Percentiles rank a stretch among this genome's conserved stretches.
phyloP scores from a whole-genome alignment of 139 green algal genomes.

The Monoraphidium neglectum region DNA sequence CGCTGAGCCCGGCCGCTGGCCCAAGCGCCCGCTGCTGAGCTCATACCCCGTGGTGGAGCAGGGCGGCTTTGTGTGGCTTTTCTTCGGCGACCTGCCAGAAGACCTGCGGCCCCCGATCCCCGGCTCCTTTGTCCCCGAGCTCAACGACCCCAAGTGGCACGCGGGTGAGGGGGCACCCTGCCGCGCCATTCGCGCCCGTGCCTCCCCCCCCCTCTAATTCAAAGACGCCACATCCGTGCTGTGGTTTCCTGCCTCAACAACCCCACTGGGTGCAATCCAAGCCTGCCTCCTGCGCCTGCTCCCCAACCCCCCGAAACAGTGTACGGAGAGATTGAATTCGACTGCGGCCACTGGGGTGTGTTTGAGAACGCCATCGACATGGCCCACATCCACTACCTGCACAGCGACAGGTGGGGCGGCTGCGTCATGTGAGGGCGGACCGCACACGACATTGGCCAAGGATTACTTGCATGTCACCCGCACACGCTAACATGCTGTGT shows the following conservation, averaged over 20 bases:
- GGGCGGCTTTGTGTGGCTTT: conserved; percentile 88
- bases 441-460: too few species aligned
- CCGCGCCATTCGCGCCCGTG: too few species aligned
- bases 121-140: conserved; percentile 53
- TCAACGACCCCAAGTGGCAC: conserved; percentile 72
- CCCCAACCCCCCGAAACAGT: too few species aligned
- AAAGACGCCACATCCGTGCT: too few species aligned
- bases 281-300: neutral
- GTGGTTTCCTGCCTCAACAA: too few species aligned
- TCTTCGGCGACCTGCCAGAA: conserved; percentile 72
- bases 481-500: too few species aligned
- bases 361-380: conserved; percentile 93
- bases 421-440: too few species aligned
- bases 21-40: conserved; percentile 60
- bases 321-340: conserved; percentile 59
- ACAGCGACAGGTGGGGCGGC: conserved; percentile 75
- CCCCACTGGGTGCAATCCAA: too few species aligned
- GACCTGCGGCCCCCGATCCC: conserved; percentile 79
- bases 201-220: too few species aligned
- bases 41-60: conserved; percentile 53
- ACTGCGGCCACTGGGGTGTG: conserved; percentile 62
- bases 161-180: conserved; percentile 66
- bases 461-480: too few species aligned
- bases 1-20: conserved; percentile 47
- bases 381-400: conserved; percentile 91